phyloP scores from a whole-genome alignment of 1,284 basidiomycete species.

The Violaceomyces palustris region DNA sequence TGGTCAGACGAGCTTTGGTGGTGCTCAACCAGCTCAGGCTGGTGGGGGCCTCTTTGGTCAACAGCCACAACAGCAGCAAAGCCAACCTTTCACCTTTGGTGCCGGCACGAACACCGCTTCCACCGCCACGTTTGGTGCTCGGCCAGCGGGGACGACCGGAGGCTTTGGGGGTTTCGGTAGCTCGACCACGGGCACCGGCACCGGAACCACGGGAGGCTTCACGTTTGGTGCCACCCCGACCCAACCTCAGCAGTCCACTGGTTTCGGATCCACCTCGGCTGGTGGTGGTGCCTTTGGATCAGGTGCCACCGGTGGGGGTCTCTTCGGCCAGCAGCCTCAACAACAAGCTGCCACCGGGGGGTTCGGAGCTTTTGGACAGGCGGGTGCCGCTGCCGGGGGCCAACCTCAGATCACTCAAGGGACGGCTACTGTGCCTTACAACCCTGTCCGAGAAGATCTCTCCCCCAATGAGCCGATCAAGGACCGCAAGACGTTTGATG shows the following conservation, averaged over 20 bases:
- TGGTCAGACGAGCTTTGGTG: constrained; percentile 25
- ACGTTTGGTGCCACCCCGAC: constrained; percentile 24
- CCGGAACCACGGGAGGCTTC: constrained; percentile 18
- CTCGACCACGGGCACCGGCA: constrained; percentile 4
- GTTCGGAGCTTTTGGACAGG: constrained; percentile 28
- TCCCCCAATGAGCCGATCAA: constrained; percentile 38
- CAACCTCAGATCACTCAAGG: constrained; percentile 43
- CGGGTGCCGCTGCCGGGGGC: constrained; percentile 8
- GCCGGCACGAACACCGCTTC: constrained; percentile 27
- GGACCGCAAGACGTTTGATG: constrained; percentile 43
- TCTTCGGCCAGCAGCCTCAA: constrained; percentile 33
- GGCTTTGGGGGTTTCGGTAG: constrained; percentile 42
- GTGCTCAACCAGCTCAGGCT: constrained; percentile 36
- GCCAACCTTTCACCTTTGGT: constrained; percentile 29
- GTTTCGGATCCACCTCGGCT: constrained; percentile 19
- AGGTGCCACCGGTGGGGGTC: constrained; percentile 7
- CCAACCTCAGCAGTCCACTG: constrained; percentile 17
- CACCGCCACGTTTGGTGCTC: constrained; percentile 31
- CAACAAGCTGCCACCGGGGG: constrained; percentile 23
- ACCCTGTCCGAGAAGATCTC: constrained; percentile 36
- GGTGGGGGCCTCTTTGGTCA: constrained; percentile 50
- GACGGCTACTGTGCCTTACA: constrained; percentile 37
- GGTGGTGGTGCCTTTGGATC: constrained; percentile 26
- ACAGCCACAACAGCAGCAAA: constrained; percentile 26
- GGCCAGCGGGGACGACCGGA: constrained; percentile 30